phyloP scores from a whole-genome alignment of 257 asterid species.

The Rehmannia glutinosa region DNA sequence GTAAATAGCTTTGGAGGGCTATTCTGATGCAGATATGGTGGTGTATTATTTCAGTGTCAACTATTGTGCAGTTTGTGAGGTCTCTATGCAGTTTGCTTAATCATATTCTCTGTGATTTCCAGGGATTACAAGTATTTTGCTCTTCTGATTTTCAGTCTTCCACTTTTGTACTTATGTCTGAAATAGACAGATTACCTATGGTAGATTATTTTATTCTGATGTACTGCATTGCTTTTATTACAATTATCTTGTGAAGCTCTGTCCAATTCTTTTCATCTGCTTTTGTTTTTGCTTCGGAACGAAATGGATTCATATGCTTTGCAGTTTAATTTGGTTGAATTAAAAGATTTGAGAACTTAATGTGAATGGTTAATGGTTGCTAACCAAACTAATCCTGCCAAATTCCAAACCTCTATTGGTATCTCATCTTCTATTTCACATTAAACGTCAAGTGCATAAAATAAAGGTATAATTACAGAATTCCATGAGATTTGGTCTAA shows the following conservation, averaged over 20 bases:
- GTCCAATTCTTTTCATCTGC: no score
- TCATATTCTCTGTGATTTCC: slow-evolving; percentile 10
- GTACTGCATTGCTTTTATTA: not conserved
- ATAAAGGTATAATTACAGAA: no score
- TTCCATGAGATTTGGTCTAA: no score
- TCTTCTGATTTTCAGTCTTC: not conserved
- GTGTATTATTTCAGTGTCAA: slow-evolving; percentile 10
- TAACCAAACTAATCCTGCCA: no score
- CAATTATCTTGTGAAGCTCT: not conserved
- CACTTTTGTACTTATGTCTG: slow-evolving; percentile 11
- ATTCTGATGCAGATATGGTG: slow-evolving; percentile 16
- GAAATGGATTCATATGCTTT: not conserved
- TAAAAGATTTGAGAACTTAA: no score
- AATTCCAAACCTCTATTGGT: no score
- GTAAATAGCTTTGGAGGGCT: slow-evolving; percentile 16
- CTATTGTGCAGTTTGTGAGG: slow-evolving; percentile 5
- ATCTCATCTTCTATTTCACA: no score
- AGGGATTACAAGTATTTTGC: not conserved
- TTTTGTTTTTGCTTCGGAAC: no score
- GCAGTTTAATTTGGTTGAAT: no score
- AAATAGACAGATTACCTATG: slow-evolving; percentile 10
- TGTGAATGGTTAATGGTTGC: no score
- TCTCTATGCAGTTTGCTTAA: not conserved
- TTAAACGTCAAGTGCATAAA: no score
- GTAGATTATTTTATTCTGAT: slow-evolving; percentile 18